Conservation (phyloP, 2,329 filamentous ascomycete species). For the Penicillium nordicum region DNA sequence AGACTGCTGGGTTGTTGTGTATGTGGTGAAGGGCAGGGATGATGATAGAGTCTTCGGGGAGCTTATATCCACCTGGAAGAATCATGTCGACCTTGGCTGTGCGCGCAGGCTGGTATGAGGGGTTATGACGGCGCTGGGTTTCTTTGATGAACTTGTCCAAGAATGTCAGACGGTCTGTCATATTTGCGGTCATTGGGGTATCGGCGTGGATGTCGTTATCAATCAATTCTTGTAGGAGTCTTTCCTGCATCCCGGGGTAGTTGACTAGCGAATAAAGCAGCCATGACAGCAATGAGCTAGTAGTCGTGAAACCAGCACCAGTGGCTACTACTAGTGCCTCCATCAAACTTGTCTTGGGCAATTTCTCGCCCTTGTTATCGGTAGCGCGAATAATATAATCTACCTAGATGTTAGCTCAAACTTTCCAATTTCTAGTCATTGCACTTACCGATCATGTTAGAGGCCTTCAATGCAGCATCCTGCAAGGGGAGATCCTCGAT, state of each 20-base stretch:
- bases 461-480: slow-evolving; percentile 18
- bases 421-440: background rate
- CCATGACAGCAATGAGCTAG: slow-evolving; percentile 58
- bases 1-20: slow-evolving; percentile 53
- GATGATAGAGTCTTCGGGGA: slow-evolving; percentile 53
- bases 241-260: slow-evolving; percentile 56
- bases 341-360: slow-evolving; percentile 27
- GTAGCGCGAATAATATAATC: slow-evolving; percentile 54
- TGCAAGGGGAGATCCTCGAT: slow-evolving; percentile 20
- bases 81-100: slow-evolving; percentile 56
- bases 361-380: slow-evolving; percentile 20
- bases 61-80: slow-evolving; percentile 58
- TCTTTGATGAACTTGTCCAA: slow-evolving; percentile 54
- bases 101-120: slow-evolving; percentile 60
- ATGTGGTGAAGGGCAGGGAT: slow-evolving; percentile 51
- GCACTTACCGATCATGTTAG: slow-evolving; percentile 21
- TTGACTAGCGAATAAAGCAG: slow-evolving; percentile 52
- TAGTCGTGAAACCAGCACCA: slow-evolving; percentile 62
- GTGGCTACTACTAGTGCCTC: slow-evolving; percentile 50
- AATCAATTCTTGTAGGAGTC: slow-evolving; percentile 57
- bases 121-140: slow-evolving; percentile 59
- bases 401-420: slow-evolving; percentile 4
- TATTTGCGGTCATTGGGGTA: slow-evolving; percentile 48
- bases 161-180: slow-evolving; percentile 49
- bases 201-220: slow-evolving; percentile 47